Base-by-base conservation (phyloP, 768 basidiomycete species). In the Tricholoma furcatifolium region DNA sequence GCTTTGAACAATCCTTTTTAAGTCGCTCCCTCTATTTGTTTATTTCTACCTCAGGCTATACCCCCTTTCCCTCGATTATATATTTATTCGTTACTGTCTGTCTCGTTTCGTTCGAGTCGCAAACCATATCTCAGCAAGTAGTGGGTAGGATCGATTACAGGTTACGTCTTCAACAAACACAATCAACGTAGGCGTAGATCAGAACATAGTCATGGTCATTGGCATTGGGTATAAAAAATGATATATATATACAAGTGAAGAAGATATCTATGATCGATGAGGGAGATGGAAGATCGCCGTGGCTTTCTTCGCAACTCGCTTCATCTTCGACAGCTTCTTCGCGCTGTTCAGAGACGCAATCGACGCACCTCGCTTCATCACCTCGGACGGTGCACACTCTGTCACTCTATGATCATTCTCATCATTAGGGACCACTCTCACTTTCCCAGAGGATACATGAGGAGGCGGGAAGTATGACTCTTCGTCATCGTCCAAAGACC, bases 401-500 rank as follows among this genome's bases (percentile, higher is more conserved):
- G n/a, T 24, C 17, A 3, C 43, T 5, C 17, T 18, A 1, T 27
- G 3, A 1, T 39, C 35, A 1, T 53, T 20, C 3, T 41, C 24
- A 6, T 24, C 40, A 7, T 53, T 39, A 2, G 27, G 4, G 8
- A 47, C 17, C 7, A 47, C 12, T 12, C 52, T 47, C 2, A 47
- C 32, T 48, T 23, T 54, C 0, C 53, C 40, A 8, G 53, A 54
- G 5, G 47, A 34, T 12, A 36, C 41, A 30, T 54, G 53, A 23
- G 40, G 45, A 23, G 35, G 14, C 10, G 57, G 27, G 14, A 41
- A 23, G 39, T 58, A 54, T 10, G 57, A 54, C 14, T 30, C 42
- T 0, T 21, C n/a, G 6, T 58, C 53, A 2, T 50, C 45, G 27
- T 40, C 11, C 3, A 54, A n/a, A 32, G 48, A 51, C 15, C 44